Evolutionary conservation across 352 stramenopile species (phyloP).

Genomic region (Globisporangium carolinianum): DNA sequence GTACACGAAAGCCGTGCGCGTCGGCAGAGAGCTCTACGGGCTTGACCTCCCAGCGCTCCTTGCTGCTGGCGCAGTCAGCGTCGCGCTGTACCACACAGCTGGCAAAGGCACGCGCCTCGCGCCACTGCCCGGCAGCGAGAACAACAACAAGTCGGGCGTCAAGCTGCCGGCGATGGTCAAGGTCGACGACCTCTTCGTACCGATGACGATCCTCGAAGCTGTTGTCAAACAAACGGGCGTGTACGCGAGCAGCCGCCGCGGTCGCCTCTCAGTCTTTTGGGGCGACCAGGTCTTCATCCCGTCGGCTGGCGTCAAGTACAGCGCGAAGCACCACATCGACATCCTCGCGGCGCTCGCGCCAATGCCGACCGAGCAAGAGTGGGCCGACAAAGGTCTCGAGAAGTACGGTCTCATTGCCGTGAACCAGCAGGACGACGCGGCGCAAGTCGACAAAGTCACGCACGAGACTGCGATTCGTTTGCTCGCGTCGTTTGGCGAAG

Average conservation of each 20-base stretch:
- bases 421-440: constrained; percentile 87
- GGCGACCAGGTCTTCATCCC: constrained; percentile 98
- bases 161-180: constrained; percentile 94
- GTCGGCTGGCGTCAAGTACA: constrained; percentile 89
- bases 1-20: constrained; percentile 90
- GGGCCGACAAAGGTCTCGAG: constrained; percentile 93
- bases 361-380: constrained; percentile 92
- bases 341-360: constrained; percentile 94
- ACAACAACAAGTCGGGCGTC: constrained; percentile 99
- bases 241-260: constrained; percentile 92
- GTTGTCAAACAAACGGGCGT: constrained; percentile 98
- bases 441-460: constrained; percentile 97
- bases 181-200: constrained; percentile 79
- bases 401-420: constrained; percentile 98
- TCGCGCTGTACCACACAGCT: constrained; percentile 96
- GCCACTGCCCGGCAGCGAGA: constrained; percentile 94
- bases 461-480: constrained; percentile 93
- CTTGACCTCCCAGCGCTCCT: constrained; percentile 86
- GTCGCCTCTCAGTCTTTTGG: constrained; percentile 96
- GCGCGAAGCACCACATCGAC: constrained; percentile 94
- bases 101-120: constrained; percentile 97
- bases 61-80: constrained; percentile 68
- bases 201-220: constrained; percentile 96
- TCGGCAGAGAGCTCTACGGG: constrained; percentile 81
- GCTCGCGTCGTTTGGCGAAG: constrained; percentile 89